Evolutionary conservation across 495 filamentous ascomycete genomes (phyloP).

Genomic region (Neurospora pannonica): DNA sequence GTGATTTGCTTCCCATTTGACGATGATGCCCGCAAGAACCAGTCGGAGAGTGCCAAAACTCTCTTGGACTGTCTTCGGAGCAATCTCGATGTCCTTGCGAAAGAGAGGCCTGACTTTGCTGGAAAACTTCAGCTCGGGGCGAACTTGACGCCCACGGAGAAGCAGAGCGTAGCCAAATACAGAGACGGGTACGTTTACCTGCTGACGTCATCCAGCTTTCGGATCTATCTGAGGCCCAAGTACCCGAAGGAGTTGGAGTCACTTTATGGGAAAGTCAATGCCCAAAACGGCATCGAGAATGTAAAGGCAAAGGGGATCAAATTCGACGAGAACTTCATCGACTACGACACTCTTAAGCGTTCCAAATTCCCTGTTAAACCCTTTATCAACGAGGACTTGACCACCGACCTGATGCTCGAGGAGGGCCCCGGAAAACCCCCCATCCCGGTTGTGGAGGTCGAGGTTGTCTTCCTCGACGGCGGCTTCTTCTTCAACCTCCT

Average conservation of each 20-base stretch:
- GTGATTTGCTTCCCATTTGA: slow-evolving; percentile 28
- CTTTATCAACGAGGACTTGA: slow-evolving; percentile 17
- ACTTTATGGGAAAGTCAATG: neutral
- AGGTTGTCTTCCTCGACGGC: slow-evolving; percentile 20
- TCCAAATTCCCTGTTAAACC: slow-evolving; percentile 21
- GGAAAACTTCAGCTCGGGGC: slow-evolving; percentile 18
- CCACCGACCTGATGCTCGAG: slow-evolving; percentile 7
- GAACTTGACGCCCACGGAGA: neutral
- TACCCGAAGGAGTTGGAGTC: neutral
- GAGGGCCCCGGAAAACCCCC: slow-evolving; percentile 9
- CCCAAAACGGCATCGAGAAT: neutral
- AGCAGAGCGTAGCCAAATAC: neutral
- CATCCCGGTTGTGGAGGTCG: slow-evolving; percentile 23
- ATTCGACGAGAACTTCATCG: neutral
- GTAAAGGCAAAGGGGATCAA: slow-evolving; percentile 6
- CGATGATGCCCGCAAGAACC: slow-evolving; percentile 3
- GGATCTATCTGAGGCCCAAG: neutral
- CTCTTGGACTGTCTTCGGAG: slow-evolving; percentile 3
- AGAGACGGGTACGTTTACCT: neutral
- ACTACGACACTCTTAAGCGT: slow-evolving; percentile 17
- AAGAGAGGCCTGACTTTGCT: slow-evolving; percentile 23
- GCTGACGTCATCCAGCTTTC: neutral
- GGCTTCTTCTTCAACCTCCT: slow-evolving; percentile 26
- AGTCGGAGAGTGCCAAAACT: slow-evolving; percentile 13
- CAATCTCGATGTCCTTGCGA: slow-evolving; percentile 15